Evolutionary conservation across 371 early-diverging fungal genomes (phyloP).

Genomic region (Cokeromyces recurvatus): DNA sequence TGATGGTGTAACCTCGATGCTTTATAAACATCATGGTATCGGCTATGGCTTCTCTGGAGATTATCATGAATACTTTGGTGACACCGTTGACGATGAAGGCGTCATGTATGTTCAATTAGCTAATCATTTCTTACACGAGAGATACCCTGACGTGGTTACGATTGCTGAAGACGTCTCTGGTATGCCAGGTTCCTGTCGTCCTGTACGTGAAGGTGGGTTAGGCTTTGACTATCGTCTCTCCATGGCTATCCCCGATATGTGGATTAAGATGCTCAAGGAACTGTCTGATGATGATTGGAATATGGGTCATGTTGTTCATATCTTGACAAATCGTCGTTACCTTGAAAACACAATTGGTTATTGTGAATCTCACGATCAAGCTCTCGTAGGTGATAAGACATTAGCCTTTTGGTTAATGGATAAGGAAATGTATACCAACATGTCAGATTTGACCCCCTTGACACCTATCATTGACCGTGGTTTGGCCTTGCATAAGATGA

Average conservation of each 20-base stretch:
- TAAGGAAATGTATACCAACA: slow-evolving; percentile 95
- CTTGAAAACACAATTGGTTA: slow-evolving; percentile 91
- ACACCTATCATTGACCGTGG: slow-evolving; percentile 95
- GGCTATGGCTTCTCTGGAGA: slow-evolving; percentile 89
- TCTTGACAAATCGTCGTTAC: slow-evolving; percentile 87
- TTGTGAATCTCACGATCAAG: slow-evolving; percentile 95
- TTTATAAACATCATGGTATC: slow-evolving; percentile 94
- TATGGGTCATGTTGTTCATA: slow-evolving; percentile 80
- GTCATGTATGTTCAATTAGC: slow-evolving; percentile 88
- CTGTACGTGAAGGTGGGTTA: slow-evolving; percentile 87
- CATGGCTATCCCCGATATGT: slow-evolving; percentile 99
- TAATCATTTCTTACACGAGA: slow-evolving; percentile 79
- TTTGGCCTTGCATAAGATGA: slow-evolving; percentile 93
- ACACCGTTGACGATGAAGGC: slow-evolving; percentile 79
- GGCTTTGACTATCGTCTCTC: slow-evolving; percentile 96
- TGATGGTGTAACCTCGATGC: slow-evolving; percentile 96
- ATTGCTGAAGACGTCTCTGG: slow-evolving; percentile 98
- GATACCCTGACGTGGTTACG: slow-evolving; percentile 78
- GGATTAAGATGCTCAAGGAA: slow-evolving; percentile 96
- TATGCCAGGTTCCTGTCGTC: slow-evolving; percentile 95
- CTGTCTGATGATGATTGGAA: slow-evolving; percentile 91
- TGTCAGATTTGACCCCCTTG: slow-evolving; percentile 77
- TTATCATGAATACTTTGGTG: slow-evolving; percentile 92
- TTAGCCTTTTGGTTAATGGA: slow-evolving; percentile 98
- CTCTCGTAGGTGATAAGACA: slow-evolving; percentile 96